phyloP scores from a whole-genome alignment of 306 rosid species.

The Cotoneaster glaucophyllus region DNA sequence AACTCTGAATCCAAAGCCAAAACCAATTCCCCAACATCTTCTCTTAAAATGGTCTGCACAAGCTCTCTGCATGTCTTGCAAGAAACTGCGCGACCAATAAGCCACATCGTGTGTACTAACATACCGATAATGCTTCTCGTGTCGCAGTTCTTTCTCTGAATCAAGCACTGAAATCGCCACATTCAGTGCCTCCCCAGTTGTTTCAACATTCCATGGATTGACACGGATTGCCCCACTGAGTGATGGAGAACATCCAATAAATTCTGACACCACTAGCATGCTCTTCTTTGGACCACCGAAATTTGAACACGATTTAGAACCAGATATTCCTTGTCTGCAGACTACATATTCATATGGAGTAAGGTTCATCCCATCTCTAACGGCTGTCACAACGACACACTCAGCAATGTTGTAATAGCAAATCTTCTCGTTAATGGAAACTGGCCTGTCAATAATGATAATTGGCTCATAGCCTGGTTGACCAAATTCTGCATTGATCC shows the following conservation, averaged over 20 bases:
- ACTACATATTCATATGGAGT: slow-evolving; percentile 77
- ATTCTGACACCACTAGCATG: slow-evolving; percentile 77
- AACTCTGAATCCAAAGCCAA: slow-evolving; percentile 75
- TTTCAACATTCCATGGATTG: slow-evolving; percentile 75
- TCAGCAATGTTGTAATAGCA: slow-evolving; percentile 74
- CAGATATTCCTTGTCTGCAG: slow-evolving; percentile 64
- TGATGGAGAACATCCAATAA: slow-evolving; percentile 83
- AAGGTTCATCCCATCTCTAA: slow-evolving; percentile 85
- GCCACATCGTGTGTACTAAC: slow-evolving; percentile 69
- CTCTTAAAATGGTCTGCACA: slow-evolving; percentile 61
- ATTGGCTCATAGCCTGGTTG: slow-evolving; percentile 63
- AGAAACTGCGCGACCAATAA: slow-evolving; percentile 77
- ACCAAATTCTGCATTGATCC: slow-evolving; percentile 56
- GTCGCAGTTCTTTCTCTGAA: slow-evolving; percentile 61
- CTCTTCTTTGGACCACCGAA: slow-evolving; percentile 53
- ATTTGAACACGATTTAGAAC: slow-evolving; percentile 37
- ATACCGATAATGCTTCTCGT: slow-evolving; percentile 74
- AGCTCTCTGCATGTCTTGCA: slow-evolving; percentile 80
- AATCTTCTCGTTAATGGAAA: slow-evolving; percentile 55
- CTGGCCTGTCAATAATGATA: slow-evolving; percentile 45
- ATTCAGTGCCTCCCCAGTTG: slow-evolving; percentile 72
- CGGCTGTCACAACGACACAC: slow-evolving; percentile 78
- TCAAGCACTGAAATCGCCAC: slow-evolving; percentile 56
- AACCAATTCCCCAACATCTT: slow-evolving; percentile 74
- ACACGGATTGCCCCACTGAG: slow-evolving; percentile 79